Evolutionary conservation across 441 rosid species (phyloP).

Genomic region (Flueggea neowawraea): DNA sequence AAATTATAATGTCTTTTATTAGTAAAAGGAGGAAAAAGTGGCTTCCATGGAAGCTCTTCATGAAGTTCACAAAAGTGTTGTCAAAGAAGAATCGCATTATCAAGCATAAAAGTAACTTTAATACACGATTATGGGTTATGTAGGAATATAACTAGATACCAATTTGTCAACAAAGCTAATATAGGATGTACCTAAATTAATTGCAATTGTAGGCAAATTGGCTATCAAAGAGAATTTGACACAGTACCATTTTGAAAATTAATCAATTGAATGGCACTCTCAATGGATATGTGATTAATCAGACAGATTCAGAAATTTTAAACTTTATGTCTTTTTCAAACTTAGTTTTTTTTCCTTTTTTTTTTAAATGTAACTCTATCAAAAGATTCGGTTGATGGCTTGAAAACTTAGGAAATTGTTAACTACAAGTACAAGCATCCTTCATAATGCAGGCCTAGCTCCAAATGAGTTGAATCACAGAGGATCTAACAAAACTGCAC

Average conservation of each 20-base stretch:
- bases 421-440: conserved; percentile 74
- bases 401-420: conserved; percentile 68
- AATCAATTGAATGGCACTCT: conserved; percentile 15
- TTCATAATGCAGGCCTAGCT: neutral
- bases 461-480: no score
- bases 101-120: no score
- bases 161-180: conserved; percentile 27
- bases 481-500: no score
- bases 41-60: no score
- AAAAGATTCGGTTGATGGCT: conserved; percentile 67
- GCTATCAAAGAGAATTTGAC: conserved; percentile 17
- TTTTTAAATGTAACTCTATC: conserved; percentile 15
- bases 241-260: conserved; percentile 11
- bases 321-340: conserved; percentile 45
- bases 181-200: neutral
- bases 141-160: conserved; percentile 6
- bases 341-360: no score
- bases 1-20: no score
- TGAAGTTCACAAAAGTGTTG: no score
- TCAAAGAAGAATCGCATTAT: no score
- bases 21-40: no score
- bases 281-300: conserved; percentile 20
- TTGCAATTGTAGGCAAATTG: conserved; percentile 3
- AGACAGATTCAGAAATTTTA: conserved; percentile 10
- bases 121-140: no score